Conservation (phyloP, 2,329 filamentous ascomycete species). For the Myriosclerotinia duriaeana region DNA sequence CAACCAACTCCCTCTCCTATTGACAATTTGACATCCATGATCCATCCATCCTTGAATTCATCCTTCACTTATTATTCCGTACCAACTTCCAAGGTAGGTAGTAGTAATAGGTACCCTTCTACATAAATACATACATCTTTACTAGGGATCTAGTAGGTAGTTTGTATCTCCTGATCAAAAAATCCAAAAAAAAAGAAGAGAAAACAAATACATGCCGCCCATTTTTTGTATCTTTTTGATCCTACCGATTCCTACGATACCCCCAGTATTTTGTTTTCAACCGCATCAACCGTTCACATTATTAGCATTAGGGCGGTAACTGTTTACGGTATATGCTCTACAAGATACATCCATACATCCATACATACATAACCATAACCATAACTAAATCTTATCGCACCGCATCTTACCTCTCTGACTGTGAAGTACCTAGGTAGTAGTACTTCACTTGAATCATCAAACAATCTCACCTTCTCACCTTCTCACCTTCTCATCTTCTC, state of each 20-base stretch:
- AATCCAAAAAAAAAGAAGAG: neutral
- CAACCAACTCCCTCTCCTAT: too few species aligned
- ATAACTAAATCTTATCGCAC: conserved; percentile 9
- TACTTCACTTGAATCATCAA: neutral
- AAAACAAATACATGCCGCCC: conserved; percentile 10
- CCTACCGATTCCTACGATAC: conserved; percentile 14
- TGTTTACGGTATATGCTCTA: neutral
- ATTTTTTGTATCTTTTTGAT: neutral
- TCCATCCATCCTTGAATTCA: too few species aligned
- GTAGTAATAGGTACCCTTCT: neutral
- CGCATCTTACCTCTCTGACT: neutral
- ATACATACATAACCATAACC: conserved; percentile 4
- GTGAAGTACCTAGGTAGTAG: too few species aligned
- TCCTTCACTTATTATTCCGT: neutral
- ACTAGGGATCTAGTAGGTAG: too few species aligned
- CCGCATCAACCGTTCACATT: conserved; percentile 14
- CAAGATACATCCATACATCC: too few species aligned
- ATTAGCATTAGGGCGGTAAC: neutral
- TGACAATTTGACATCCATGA: too few species aligned
- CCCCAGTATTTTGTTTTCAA: conserved; percentile 10
- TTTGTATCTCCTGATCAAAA: conserved; percentile 14
- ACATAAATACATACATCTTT: too few species aligned
- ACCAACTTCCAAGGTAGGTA: neutral
- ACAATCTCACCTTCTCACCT: neutral
- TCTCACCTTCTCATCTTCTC: too few species aligned